phyloP scores from a whole-genome alignment of 2,329 filamentous ascomycete species.

The Teratosphaeria nubilosa region DNA sequence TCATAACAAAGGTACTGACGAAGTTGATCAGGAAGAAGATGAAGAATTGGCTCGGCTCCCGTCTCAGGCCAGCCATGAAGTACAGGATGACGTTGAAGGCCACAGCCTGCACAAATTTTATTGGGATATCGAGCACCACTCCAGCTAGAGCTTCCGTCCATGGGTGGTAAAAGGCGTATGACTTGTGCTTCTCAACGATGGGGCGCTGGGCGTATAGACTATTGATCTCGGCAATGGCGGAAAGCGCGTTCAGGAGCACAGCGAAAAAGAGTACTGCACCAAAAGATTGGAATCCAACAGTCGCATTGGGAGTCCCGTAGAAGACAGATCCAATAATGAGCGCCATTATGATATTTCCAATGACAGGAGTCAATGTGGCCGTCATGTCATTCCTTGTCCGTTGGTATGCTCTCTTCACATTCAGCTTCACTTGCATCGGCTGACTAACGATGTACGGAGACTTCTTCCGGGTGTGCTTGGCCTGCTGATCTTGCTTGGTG shows the following conservation, averaged over 20 bases:
- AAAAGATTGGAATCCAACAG: conserved; percentile 43
- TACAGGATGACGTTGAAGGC: conserved; percentile 50
- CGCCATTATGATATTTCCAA: conserved; percentile 45
- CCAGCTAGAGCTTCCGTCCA: conserved; percentile 43
- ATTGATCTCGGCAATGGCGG: conserved; percentile 56
- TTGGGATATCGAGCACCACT: conserved; percentile 46
- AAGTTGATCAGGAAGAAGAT: conserved; percentile 55
- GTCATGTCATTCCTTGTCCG: conserved; percentile 44
- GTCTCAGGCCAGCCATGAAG: conserved; percentile 42
- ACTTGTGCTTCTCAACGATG: conserved; percentile 39
- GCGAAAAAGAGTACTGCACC: conserved; percentile 52
- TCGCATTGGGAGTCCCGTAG: conserved; percentile 41
- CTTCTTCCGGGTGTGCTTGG: conserved; percentile 43
- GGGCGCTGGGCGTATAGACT: conserved; percentile 44
- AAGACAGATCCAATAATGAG: conserved; percentile 55
- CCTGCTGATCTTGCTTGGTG: conserved; percentile 42
- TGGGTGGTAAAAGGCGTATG: conserved; percentile 32
- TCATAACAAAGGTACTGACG: conserved; percentile 45
- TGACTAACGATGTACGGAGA: conserved; percentile 51
- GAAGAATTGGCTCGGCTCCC: conserved; percentile 43
- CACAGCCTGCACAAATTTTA: conserved; percentile 44
- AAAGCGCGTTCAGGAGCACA: conserved; percentile 49
- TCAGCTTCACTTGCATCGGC: conserved; percentile 44
- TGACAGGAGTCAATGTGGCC: conserved; percentile 37
- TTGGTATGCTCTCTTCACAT: conserved; percentile 41